Evolutionary conservation across 2,329 filamentous ascomycete species (phyloP), one percentile per base, ranked within the genome.

Genomic region (Stagonosporopsis rhizophila): DNA sequence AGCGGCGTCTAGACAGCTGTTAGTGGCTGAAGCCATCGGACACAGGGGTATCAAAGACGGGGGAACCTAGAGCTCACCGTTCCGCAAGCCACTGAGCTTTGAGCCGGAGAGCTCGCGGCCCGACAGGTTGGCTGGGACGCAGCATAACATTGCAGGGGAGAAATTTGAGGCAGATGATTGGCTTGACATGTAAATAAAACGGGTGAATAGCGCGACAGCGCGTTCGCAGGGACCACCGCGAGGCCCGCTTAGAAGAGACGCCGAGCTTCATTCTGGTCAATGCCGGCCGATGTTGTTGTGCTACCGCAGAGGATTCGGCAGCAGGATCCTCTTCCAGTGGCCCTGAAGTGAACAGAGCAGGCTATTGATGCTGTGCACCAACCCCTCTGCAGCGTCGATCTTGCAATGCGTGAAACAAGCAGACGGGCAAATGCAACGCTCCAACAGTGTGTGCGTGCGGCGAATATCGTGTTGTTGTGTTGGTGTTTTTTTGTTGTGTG

Each of bases 121-220:
- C 70, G 68, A 65, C 65, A 66, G 56, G 61, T 62, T 59, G 71
- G 69, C 64, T 59, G 63, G 66, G 60, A 61, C 55, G 61, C 66
- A 70, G 72, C 67, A 66, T 69, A 69, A 68, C 60, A 65, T 58
- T 56, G 59, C 70, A 73, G 70, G 70, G 68, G 59, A 52, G 19
- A 49, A 52, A 58, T 42, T 44, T 20, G 37, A 15, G 14, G 22
- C 9, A 37, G 47, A 9, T 70, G 65, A 74, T 69, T 74, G 70
- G 72, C 49, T 52, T 15, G 8, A 25, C 32, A 22, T 25, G 45
- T 38, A 60, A 72, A 72, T 68, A 69, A 67, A 25, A 71, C 66
- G 71, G 72, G 64, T 71, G 69, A 74, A 72, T 73, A 62, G 57
- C 64, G 69, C 67, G 61, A 61, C 55, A 60, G 50, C 38, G 60